These are phyloP conservation scores for Phytophthora fragariaefolia DNA, from an alignment of 352 stramenopile genomes.

Conservation along the genomic window DNA sequence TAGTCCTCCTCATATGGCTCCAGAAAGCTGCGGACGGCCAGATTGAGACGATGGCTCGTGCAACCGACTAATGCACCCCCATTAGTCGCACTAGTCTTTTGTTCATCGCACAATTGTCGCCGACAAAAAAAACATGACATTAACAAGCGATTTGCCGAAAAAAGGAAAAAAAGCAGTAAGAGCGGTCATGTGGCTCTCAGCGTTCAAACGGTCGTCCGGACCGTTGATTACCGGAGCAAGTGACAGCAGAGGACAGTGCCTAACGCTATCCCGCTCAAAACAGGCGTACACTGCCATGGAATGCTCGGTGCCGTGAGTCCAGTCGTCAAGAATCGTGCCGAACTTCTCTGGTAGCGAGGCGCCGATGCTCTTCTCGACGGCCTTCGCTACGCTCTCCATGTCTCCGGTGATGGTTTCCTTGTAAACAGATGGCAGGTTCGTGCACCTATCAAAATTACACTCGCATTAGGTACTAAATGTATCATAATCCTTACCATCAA, in stretches of 20 bases:
- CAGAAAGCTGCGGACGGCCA: neutral
- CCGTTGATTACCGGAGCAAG: conserved; percentile 5
- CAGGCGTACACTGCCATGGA: neutral
- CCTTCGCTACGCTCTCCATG: neutral
- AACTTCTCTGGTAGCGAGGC: neutral
- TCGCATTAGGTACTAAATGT: neutral
- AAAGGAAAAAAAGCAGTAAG: neutral
- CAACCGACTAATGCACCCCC: neutral
- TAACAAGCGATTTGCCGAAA: neutral
- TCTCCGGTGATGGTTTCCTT: neutral
- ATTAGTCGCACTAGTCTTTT: too few relatives aligned
- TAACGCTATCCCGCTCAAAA: neutral
- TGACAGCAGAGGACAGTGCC: conserved; percentile 2
- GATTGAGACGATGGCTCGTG: too few relatives aligned
- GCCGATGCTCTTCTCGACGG: neutral
- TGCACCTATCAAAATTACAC: neutral
- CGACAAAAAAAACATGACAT: conserved; percentile 3
- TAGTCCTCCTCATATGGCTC: neutral
- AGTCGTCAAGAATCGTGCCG: conserved; percentile 2
- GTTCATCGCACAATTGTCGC: conserved; percentile 6
- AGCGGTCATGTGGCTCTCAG: conserved; percentile 5
- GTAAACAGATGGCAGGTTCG: neutral
- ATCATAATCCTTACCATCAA: neutral
- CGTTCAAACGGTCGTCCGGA: too few relatives aligned
- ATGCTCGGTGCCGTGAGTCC: conserved; percentile 5